Evolutionary conservation across 2,329 filamentous ascomycete species (phyloP).

Genomic region (Coniochaeta pulveracea): DNA sequence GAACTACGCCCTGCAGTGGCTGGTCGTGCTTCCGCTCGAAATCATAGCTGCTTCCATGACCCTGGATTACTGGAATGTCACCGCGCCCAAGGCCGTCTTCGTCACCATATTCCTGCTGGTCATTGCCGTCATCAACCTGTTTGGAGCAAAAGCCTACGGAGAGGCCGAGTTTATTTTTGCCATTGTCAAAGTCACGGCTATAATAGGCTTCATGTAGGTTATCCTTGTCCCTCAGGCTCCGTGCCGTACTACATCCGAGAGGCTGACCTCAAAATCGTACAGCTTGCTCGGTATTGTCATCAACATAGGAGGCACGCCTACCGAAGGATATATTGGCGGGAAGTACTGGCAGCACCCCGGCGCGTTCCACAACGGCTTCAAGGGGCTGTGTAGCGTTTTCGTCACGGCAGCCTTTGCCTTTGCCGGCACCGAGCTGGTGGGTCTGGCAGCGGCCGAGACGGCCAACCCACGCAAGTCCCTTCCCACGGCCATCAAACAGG

Average conservation of each 20-base stretch:
- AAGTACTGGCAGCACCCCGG: conserved; percentile 38
- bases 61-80: conserved; percentile 35
- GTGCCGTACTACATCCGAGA: neutral
- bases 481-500: conserved; percentile 76
- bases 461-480: conserved; percentile 60
- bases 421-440: conserved; percentile 63
- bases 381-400: conserved; percentile 61
- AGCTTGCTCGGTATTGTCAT: conserved; percentile 16
- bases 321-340: conserved; percentile 36
- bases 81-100: conserved; percentile 29
- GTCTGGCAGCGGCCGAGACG: conserved; percentile 62
- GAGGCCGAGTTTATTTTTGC: conserved; percentile 51
- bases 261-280: neutral
- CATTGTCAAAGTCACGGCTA: conserved; percentile 42
- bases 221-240: neutral
- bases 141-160: conserved; percentile 42
- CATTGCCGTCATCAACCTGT: conserved; percentile 42
- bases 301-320: conserved; percentile 43
- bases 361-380: conserved; percentile 61
- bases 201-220: conserved; percentile 16
- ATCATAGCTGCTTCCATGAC: conserved; percentile 36
- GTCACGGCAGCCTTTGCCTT: conserved; percentile 67
- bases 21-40: conserved; percentile 34
- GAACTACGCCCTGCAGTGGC: conserved; percentile 39
- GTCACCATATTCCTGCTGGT: conserved; percentile 42